phyloP scores from a whole-genome alignment of 805 yeast genomes.

The Saccharomyces mikatae region DNA sequence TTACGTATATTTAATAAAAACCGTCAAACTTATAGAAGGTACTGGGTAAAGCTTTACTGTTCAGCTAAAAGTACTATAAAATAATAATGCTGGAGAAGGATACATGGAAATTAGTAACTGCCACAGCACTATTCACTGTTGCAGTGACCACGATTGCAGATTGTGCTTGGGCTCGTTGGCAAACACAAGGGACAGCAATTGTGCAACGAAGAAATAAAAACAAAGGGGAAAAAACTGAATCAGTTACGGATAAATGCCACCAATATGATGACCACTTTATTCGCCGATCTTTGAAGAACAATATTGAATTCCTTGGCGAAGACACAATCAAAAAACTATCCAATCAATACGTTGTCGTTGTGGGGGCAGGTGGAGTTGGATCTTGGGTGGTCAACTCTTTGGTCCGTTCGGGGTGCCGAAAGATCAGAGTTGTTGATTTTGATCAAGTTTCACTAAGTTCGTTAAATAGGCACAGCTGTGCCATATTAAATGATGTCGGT shows the following conservation, averaged over 20 bases:
- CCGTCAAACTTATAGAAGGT: neutral
- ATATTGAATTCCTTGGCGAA: constrained; percentile 84
- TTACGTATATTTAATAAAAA: neutral
- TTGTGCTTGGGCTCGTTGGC: constrained; percentile 19
- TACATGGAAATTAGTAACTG: constrained; percentile 25
- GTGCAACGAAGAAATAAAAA: neutral
- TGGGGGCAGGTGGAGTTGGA: constrained; percentile 98
- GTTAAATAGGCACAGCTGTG: constrained; percentile 90
- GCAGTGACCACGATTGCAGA: constrained; percentile 28
- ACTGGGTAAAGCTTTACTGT: neutral
- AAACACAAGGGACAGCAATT: neutral
- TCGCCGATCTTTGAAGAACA: constrained; percentile 87
- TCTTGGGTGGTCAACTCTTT: constrained; percentile 92
- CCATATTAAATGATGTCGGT: constrained; percentile 87
- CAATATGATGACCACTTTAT: constrained; percentile 60
- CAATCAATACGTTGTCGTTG: constrained; percentile 62
- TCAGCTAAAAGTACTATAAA: neutral
- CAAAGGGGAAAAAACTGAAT: neutral
- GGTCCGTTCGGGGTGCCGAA: constrained; percentile 81
- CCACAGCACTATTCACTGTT: constrained; percentile 28
- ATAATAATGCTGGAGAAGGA: constrained; percentile 2
- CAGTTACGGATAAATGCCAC: neutral
- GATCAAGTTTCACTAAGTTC: constrained; percentile 94
- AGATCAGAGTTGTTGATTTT: constrained; percentile 77
- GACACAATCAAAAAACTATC: constrained; percentile 74